These are phyloP conservation scores for Sclerotinia borealis DNA, from an alignment of 2,329 filamentous ascomycete genomes.

Conservation along the genomic window DNA sequence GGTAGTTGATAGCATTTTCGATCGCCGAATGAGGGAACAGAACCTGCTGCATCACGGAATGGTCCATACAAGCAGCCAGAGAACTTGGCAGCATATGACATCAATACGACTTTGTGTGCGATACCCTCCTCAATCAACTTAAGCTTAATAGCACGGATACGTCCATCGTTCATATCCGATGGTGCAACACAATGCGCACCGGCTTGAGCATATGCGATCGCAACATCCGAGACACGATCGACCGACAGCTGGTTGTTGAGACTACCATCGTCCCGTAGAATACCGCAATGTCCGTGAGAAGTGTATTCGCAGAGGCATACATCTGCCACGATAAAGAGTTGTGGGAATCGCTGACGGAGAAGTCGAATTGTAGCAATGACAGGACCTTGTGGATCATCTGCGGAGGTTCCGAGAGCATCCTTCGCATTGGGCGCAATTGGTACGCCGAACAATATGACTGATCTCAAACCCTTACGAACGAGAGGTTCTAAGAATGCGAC, in stretches of 20 bases:
- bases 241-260: slow-evolving; percentile 92
- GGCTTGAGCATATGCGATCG: slow-evolving; percentile 91
- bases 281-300: slow-evolving; percentile 94
- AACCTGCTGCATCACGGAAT: slow-evolving; percentile 94
- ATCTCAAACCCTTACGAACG: slow-evolving; percentile 81
- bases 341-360: slow-evolving; percentile 77
- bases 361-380: slow-evolving; percentile 84
- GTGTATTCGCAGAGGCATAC: slow-evolving; percentile 99
- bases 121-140: slow-evolving; percentile 95
- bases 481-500: slow-evolving; percentile 80
- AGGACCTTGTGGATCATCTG: slow-evolving; percentile 87
- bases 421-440: slow-evolving; percentile 76
- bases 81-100: slow-evolving; percentile 99
- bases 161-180: slow-evolving; percentile 98
- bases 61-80: slow-evolving; percentile 93
- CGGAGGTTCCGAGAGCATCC: slow-evolving; percentile 83
- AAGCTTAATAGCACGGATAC: slow-evolving; percentile 94
- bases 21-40: slow-evolving; percentile 85
- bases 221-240: slow-evolving; percentile 93
- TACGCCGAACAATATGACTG: slow-evolving; percentile 94
- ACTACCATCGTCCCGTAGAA: slow-evolving; percentile 84
- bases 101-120: slow-evolving; percentile 82
- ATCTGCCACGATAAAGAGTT: slow-evolving; percentile 85
- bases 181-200: slow-evolving; percentile 96
- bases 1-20: slow-evolving; percentile 95